Percentiles rank a stretch among this genome's conserved stretches.
phyloP scores from a whole-genome alignment of 2,329 filamentous ascomycete species.

The Colletotrichum neosansevieriae region DNA sequence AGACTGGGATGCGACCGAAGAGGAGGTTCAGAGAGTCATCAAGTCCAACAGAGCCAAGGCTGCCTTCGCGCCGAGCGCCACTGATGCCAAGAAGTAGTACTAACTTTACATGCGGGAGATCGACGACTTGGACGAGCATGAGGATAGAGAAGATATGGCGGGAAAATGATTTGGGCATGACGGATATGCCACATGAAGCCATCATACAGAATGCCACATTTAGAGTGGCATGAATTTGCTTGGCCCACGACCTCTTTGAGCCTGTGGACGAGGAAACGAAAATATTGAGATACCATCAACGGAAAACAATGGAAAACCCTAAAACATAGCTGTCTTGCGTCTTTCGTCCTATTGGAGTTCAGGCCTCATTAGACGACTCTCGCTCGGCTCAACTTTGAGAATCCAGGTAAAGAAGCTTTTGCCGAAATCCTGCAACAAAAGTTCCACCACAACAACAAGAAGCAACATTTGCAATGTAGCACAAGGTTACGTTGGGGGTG shows the following conservation, averaged over 20 bases:
- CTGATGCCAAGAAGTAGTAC: constrained; percentile 46
- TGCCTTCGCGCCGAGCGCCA: constrained; percentile 62
- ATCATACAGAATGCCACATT: constrained; percentile 19
- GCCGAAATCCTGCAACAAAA: background rate
- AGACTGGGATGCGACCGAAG: constrained; percentile 93
- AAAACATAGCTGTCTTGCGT: background rate
- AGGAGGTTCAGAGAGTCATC: constrained; percentile 83
- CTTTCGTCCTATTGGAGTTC: background rate
- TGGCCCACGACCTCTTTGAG: constrained; percentile 12
- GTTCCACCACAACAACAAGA: background rate
- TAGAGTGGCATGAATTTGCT: constrained; percentile 20
- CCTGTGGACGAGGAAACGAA: constrained; percentile 26
- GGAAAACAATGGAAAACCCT: constrained; percentile 35
- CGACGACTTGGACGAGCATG: background rate
- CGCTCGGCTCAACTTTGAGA: background rate
- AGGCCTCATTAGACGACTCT: background rate
- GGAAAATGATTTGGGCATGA: constrained; percentile 1
- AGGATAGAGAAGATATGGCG: background rate
- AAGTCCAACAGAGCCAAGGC: constrained; percentile 75
- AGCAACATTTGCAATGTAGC: background rate
- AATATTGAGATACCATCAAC: constrained; percentile 39
- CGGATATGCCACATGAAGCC: background rate
- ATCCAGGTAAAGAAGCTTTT: background rate
- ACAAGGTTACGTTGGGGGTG: constrained; percentile 19
- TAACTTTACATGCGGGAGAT: constrained; percentile 4